Base-by-base conservation (phyloP, 129 eudicot genomes). In the Saussurea involucrata region DNA sequence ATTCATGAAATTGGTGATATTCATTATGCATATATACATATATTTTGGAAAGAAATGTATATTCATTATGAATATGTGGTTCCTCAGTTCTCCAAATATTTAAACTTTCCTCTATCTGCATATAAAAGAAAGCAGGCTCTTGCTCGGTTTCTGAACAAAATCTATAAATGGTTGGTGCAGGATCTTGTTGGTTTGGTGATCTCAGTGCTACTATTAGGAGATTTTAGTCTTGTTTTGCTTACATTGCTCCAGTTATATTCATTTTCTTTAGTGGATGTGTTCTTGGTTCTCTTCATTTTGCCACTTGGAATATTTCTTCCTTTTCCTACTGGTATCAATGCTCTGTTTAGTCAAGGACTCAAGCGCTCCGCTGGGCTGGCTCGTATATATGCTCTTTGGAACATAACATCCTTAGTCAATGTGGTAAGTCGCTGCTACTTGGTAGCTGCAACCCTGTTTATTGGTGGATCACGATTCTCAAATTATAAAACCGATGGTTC, bases 181-280 rank as follows among this genome's bases (percentile, higher is more conserved):
- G 99, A 95, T 85, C 95, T 95, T 78, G 99, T 95, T 77, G 99
- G 99, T n/a, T 84, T 95, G 96, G 86, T 95, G 76, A 90, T 95
- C 73, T 95, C 99, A n/a, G 81, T 95, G 83, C 85, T 95, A 69
- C 88, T 95, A 37, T 84, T 95, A 60, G 97, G 97, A 64, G 99
- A 95, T 80, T 88, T 95, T 86, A 92, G 97, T 75, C 79, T 95
- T 78, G 99, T 95, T 44, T 87, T 95, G 91, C 96, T 95, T 76
- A 95, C 97, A 24, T 75, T 95, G 86, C 97, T 95, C 68, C 99
- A 95, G 91, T 82, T 95, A 85, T 95, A 84, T 88, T 92, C 99
- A 31, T 83, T 89, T 69, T 92, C 97, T 6, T 80, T 92, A 81
- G 87, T 80, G 20, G 81, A 92, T 21, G 97, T 92, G 70, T 87